A percentile compares a stretch with the other conserved stretches of the same genome.
phyloP scores from a whole-genome alignment of 2,329 filamentous ascomycete genomes.

The Aspergillus piperis region DNA sequence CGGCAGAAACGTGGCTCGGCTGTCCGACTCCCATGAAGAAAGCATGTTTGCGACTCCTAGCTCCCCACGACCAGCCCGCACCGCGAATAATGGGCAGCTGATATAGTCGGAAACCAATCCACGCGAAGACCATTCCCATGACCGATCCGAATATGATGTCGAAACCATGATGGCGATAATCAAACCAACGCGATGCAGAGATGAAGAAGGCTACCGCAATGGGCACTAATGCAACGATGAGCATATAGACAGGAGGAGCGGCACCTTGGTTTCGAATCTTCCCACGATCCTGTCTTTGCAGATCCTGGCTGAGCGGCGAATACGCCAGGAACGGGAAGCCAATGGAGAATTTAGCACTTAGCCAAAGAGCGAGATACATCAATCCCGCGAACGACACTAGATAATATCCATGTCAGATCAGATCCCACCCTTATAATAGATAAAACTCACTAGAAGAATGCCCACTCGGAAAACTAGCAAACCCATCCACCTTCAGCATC shows the following conservation, averaged over 20 bases:
- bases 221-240: slow-evolving; percentile 69
- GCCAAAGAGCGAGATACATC: slow-evolving; percentile 81
- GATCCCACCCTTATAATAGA: not conserved
- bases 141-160: slow-evolving; percentile 84
- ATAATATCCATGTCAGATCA: slow-evolving; percentile 8
- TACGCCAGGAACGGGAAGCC: slow-evolving; percentile 46
- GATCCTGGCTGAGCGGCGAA: slow-evolving; percentile 27
- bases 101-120: slow-evolving; percentile 80
- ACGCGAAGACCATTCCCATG: slow-evolving; percentile 71
- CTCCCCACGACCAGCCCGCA: slow-evolving; percentile 87
- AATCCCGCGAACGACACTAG: slow-evolving; percentile 73
- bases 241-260: slow-evolving; percentile 77
- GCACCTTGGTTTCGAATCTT: slow-evolving; percentile 72
- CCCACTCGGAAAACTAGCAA: slow-evolving; percentile 79
- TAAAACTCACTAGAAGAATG: slow-evolving; percentile 64
- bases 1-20: slow-evolving; percentile 33
- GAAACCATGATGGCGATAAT: slow-evolving; percentile 89
- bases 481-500: slow-evolving; percentile 68
- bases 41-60: slow-evolving; percentile 69
- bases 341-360: slow-evolving; percentile 62
- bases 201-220: slow-evolving; percentile 78
- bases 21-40: slow-evolving; percentile 52
- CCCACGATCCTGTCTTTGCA: slow-evolving; percentile 27
- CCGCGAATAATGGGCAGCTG: slow-evolving; percentile 77
- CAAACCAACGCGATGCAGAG: slow-evolving; percentile 79